phyloP scores from a whole-genome alignment of 2,329 filamentous ascomycete species.

The Penicillium sp. region DNA sequence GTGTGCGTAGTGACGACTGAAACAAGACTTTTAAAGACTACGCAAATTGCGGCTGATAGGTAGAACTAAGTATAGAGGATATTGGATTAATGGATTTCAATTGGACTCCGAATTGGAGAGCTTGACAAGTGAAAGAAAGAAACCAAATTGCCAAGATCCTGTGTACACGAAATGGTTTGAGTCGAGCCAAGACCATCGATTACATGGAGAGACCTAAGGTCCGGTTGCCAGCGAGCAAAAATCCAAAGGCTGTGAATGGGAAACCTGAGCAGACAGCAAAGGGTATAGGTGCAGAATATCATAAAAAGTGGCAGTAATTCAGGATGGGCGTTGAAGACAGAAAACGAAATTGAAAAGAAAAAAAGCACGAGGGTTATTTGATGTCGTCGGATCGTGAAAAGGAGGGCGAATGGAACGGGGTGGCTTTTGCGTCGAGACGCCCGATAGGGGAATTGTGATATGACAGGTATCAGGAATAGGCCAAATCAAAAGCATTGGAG shows the following conservation, averaged over 20 bases:
- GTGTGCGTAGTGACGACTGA: too few species aligned
- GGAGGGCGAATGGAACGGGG: background rate
- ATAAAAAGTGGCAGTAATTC: background rate
- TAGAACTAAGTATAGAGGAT: background rate
- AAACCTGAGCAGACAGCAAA: conserved; percentile 8
- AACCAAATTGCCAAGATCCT: background rate
- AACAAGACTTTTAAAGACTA: background rate
- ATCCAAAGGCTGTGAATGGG: conserved; percentile 3
- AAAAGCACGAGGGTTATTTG: conserved; percentile 12
- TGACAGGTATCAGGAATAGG: background rate
- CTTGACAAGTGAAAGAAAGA: conserved; percentile 1
- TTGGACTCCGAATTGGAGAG: background rate
- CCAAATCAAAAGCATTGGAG: background rate
- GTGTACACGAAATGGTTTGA: conserved; percentile 5
- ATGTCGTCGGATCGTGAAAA: conserved; percentile 19
- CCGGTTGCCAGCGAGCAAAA: background rate
- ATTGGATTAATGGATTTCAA: background rate
- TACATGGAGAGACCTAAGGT: background rate
- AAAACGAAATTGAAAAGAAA: conserved; percentile 4
- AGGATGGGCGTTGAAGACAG: background rate
- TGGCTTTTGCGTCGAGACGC: background rate
- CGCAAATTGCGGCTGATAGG: too few species aligned
- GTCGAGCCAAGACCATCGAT: background rate
- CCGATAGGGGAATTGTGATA: background rate
- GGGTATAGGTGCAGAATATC: conserved; percentile 20